Base-by-base conservation (phyloP, 345 rosid genomes). In the Rubroshorea leprosula region DNA sequence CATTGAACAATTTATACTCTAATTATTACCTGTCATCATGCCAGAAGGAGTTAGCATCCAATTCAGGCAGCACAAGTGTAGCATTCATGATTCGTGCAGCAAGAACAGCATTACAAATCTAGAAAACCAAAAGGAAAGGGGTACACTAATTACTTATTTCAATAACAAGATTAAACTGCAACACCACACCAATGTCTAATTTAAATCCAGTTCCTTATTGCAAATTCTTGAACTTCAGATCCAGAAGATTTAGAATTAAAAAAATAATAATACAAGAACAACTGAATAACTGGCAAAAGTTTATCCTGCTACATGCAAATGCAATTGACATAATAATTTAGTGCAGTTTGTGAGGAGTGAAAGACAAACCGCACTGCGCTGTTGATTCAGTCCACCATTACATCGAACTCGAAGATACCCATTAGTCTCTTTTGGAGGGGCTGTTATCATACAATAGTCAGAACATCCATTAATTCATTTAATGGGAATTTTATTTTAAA, bases 61-160 rank as follows among this genome's bases (percentile, higher is more conserved):
- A 69, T 75, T 89, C 99, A 27, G 99, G 99, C 52, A 93, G 68
- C 73, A 93, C 95, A 51, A 93, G 99, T 3, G 96, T 87, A 58
- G 99, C 99, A 77, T 93, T 93, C 99, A 93, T 85, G 74, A 93
- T 89, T 68, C 99, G 79, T 21, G 99, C 99, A 73, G 97, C 97
- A 76, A 93, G 99, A 68, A 93, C 99, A 2, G 97, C 97, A 79
- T 93, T 93, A 69, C 99, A 93, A 52, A 89, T 93, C 99, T 93
- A 75, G 49, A 62, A 66, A 53, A 75, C 44, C 61, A 57, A 64
- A 54, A 55, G 57, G 19, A 17, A n/a, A n/a, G n/a, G 11, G 5
- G 60, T 49, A 55, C 17, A 9, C 29, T 25, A 58, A 45, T 57
- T 51, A 35, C 46, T 14, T 23, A 54, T 55, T 58, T 13, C 23